Evolutionary conservation across 2,329 filamentous ascomycete genomes (phyloP).

Genomic region (Paracamarosporium sp.): DNA sequence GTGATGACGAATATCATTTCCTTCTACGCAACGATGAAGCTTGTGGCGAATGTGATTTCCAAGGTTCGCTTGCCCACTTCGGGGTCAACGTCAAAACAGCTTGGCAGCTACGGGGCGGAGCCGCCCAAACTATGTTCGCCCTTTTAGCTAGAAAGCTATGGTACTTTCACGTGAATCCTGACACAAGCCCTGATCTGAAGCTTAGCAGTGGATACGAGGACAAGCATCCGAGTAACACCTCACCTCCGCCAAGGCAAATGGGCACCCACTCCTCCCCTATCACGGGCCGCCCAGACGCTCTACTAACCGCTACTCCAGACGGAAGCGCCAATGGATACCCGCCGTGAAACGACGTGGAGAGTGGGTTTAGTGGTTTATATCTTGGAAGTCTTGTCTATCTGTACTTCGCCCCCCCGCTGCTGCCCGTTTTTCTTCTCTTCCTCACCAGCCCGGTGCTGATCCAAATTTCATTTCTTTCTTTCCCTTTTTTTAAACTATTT

Average conservation of each 20-base stretch:
- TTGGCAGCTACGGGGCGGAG: slow-evolving; percentile 31
- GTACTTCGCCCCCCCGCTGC: slow-evolving; percentile 27
- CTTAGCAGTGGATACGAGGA: slow-evolving; percentile 38
- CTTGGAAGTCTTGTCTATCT: slow-evolving; percentile 30
- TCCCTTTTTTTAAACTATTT: slow-evolving; percentile 19
- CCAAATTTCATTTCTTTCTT: slow-evolving; percentile 19
- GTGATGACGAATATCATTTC: neutral
- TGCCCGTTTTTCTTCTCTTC: slow-evolving; percentile 22
- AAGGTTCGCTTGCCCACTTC: neutral
- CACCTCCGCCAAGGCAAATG: slow-evolving; percentile 36
- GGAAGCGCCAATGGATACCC: slow-evolving; percentile 27
- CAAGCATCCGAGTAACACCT: slow-evolving; percentile 36
- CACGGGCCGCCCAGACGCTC: slow-evolving; percentile 21
- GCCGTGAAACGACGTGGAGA: slow-evolving; percentile 37
- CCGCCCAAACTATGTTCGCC: slow-evolving; percentile 25
- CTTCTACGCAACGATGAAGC: neutral
- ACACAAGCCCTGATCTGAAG: slow-evolving; percentile 35
- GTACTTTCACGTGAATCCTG: slow-evolving; percentile 26
- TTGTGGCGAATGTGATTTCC: neutral
- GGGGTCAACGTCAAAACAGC: slow-evolving; percentile 14
- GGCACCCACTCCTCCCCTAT: slow-evolving; percentile 33
- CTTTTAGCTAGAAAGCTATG: slow-evolving; percentile 6
- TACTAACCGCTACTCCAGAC: slow-evolving; percentile 31
- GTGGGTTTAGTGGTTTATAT: slow-evolving; percentile 19
- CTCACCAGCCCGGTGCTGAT: slow-evolving; percentile 33